phyloP scores from a whole-genome alignment of 768 basidiomycete genomes.

The Asterophora parasitica region DNA sequence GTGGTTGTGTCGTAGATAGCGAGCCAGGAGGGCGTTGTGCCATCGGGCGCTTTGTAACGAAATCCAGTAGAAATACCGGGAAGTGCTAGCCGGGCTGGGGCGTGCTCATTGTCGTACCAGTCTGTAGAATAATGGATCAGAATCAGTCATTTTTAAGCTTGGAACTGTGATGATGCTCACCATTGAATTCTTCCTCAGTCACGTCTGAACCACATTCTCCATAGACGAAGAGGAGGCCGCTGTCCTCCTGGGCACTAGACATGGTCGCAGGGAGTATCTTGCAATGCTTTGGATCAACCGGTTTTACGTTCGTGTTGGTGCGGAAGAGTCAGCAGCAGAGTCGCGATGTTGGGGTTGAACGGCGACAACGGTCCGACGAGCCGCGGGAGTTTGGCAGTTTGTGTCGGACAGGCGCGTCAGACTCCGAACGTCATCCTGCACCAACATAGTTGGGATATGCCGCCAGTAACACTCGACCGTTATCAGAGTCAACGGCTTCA shows the following conservation, averaged over 20 bases:
- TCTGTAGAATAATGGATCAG: conserved; percentile 15
- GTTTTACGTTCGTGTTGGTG: too few species aligned
- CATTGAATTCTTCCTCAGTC: conserved; percentile 25
- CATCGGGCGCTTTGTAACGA: conserved; percentile 26
- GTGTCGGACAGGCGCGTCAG: too few species aligned
- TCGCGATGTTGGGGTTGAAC: too few species aligned
- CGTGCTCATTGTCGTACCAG: conserved; percentile 31
- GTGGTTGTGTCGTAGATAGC: conserved; percentile 26
- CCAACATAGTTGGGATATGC: too few species aligned
- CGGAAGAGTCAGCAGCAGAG: too few species aligned
- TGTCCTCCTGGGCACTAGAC: background rate
- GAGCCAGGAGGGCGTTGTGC: conserved; percentile 23
- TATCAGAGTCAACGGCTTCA: too few species aligned
- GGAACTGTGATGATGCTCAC: conserved; percentile 10
- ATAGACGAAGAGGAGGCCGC: conserved; percentile 27
- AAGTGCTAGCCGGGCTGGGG: conserved; percentile 25
- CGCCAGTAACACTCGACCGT: too few species aligned
- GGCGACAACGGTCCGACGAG: too few species aligned
- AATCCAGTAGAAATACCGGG: conserved; percentile 22
- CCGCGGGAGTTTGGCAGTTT: too few species aligned
- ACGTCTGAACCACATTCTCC: conserved; percentile 23
- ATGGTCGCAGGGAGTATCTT: background rate
- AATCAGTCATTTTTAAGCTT: background rate
- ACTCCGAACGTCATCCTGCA: too few species aligned
- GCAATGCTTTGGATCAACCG: too few species aligned